These are phyloP conservation scores for Exophiala sideris DNA, from an alignment of 2,329 filamentous ascomycete genomes.

Conservation along the genomic window DNA sequence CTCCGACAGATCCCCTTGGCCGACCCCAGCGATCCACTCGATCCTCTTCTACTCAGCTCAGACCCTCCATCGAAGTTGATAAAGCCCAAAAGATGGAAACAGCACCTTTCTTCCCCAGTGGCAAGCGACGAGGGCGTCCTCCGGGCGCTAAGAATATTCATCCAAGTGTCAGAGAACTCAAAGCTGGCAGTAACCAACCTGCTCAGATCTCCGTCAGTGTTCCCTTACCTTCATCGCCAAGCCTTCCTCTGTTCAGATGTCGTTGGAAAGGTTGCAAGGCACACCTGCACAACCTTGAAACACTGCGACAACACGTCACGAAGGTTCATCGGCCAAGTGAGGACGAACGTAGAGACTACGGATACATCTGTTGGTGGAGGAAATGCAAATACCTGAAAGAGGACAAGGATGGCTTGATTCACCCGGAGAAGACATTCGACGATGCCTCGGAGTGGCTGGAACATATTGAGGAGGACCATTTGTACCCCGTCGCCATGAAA, in stretches of 20 bases:
- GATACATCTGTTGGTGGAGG: conserved; percentile 34
- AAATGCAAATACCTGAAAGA: conserved; percentile 29
- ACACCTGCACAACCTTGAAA: conserved; percentile 60
- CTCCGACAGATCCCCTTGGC: background rate
- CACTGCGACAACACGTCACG: conserved; percentile 56
- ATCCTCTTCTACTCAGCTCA: conserved; percentile 9
- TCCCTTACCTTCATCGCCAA: conserved; percentile 5
- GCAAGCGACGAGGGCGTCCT: conserved; percentile 31
- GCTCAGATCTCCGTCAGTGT: conserved; percentile 6
- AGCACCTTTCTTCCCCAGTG: conserved; percentile 1
- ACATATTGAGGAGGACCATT: conserved; percentile 53
- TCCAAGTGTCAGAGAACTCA: conserved; percentile 6
- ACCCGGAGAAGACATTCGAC: conserved; percentile 34
- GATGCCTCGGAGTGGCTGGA: conserved; percentile 43
- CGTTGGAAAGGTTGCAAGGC: conserved; percentile 56
- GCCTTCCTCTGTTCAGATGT: conserved; percentile 48
- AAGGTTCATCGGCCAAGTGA: conserved; percentile 49
- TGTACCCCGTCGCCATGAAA: conserved; percentile 54
- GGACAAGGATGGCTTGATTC: conserved; percentile 29
- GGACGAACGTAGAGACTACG: conserved; percentile 12
- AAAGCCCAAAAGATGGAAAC: conserved; percentile 5
- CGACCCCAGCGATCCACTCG: conserved; percentile 1
- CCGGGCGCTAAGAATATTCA: conserved; percentile 33
- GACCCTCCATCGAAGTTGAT: background rate
- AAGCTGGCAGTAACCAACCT: conserved; percentile 1